Evolutionary conservation across 1,284 basidiomycete genomes (phyloP).

Genomic region (Tylopilus sp.): DNA sequence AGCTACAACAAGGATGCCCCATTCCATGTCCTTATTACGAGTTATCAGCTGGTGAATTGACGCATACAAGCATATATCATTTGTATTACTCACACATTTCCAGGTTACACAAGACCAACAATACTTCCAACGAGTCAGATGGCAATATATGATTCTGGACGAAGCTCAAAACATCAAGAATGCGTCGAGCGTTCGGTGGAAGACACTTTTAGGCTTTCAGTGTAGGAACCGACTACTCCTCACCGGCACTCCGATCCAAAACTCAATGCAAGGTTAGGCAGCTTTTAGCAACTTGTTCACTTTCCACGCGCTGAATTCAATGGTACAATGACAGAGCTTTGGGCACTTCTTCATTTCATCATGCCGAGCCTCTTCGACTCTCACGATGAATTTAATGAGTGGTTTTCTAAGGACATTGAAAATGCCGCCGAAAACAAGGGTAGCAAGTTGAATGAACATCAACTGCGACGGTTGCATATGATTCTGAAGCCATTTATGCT

Average conservation of each 20-base stretch:
- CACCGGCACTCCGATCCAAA: conserved; percentile 98
- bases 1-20: conserved; percentile 94
- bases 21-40: conserved; percentile 96
- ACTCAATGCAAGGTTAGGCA: conserved; percentile 92
- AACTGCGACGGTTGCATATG: conserved; percentile 95
- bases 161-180: conserved; percentile 99
- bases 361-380: conserved; percentile 99
- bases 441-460: conserved; percentile 91
- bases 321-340: conserved; percentile 68
- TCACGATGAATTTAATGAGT: conserved; percentile 99
- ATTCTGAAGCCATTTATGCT: conserved; percentile 99
- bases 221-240: conserved; percentile 94
- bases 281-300: conserved; percentile 16
- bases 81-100: conserved; percentile 9
- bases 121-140: conserved; percentile 96
- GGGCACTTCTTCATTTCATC: conserved; percentile 99
- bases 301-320: conserved; percentile 12
- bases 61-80: not conserved
- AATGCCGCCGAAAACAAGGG: conserved; percentile 91
- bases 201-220: conserved; percentile 92
- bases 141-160: conserved; percentile 99
- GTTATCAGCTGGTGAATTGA: conserved; percentile 84
- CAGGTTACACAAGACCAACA: conserved; percentile 96
- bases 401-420: conserved; percentile 99
- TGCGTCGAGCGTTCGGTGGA: conserved; percentile 96